These are phyloP conservation scores for Plasmodium vivax DNA, from an alignment of 169 alveolate genomes.

Conservation along the genomic window DNA sequence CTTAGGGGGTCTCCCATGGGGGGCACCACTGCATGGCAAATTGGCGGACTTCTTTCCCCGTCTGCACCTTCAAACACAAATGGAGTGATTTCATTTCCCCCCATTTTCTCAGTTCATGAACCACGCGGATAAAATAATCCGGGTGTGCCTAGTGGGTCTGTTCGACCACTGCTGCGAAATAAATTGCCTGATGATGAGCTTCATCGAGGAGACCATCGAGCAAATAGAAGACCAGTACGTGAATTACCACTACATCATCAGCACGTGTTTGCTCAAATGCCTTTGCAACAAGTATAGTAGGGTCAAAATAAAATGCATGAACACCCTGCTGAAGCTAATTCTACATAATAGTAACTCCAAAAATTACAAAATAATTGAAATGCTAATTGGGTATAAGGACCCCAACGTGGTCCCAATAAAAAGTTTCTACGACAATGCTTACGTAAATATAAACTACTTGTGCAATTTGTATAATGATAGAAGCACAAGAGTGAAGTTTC, in stretches of 20 bases:
- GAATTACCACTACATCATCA: slow-evolving; percentile 37
- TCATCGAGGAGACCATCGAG: slow-evolving; percentile 15
- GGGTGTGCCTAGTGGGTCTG: slow-evolving; percentile 28
- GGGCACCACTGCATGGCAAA: neutral
- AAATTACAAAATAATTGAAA: slow-evolving; percentile 58
- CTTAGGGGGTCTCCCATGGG: neutral
- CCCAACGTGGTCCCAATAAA: slow-evolving; percentile 59
- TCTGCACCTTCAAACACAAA: neutral
- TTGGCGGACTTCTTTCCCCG: neutral
- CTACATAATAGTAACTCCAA: slow-evolving; percentile 25
- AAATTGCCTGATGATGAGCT: slow-evolving; percentile 51
- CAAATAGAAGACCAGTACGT: slow-evolving; percentile 21
- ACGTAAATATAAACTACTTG: slow-evolving; percentile 53
- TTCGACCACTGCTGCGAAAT: slow-evolving; percentile 32
- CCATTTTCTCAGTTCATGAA: slow-evolving; percentile 21
- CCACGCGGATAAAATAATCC: slow-evolving; percentile 22
- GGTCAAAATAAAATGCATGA: slow-evolving; percentile 37
- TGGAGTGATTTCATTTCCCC: neutral
- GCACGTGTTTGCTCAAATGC: slow-evolving; percentile 40
- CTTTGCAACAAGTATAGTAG: slow-evolving; percentile 52
- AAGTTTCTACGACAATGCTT: slow-evolving; percentile 38
- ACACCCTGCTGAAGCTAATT: slow-evolving; percentile 25
- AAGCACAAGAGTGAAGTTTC: slow-evolving; percentile 37
- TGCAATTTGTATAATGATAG: slow-evolving; percentile 51
- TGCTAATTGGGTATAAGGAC: slow-evolving; percentile 68